Evolutionary conservation across 148 eudicot genomes (phyloP).

Genomic region (Amaranthus palmeri): DNA sequence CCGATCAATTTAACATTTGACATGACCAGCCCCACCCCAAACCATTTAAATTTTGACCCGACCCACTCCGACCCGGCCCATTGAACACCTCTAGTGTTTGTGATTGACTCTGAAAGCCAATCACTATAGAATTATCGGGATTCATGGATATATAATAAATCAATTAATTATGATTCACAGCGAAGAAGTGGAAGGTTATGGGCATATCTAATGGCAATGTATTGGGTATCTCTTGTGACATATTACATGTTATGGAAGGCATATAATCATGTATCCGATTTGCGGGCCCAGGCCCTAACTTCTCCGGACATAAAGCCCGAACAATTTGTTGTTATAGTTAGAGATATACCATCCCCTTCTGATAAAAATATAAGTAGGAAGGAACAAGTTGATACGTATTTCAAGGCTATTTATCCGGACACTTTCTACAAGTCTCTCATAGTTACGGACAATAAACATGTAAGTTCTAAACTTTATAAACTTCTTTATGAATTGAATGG

Average conservation of each 20-base stretch:
- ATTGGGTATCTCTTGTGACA: slow-evolving; percentile 70
- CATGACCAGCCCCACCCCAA: no score
- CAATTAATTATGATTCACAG: slow-evolving; percentile 33
- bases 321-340: slow-evolving; percentile 72
- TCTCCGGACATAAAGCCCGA: slow-evolving; percentile 53
- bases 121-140: no score
- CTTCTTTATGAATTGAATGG: no score
- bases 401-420: slow-evolving; percentile 66
- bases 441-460: slow-evolving; percentile 72
- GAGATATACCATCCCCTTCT: slow-evolving; percentile 63
- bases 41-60: no score
- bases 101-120: no score
- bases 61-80: no score
- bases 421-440: slow-evolving; percentile 65
- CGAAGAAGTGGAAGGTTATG: slow-evolving; percentile 50
- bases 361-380: slow-evolving; percentile 52
- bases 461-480: slow-evolving; percentile 24
- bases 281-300: slow-evolving; percentile 66
- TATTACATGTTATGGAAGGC: slow-evolving; percentile 76
- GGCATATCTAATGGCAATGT: slow-evolving; percentile 57
- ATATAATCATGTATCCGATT: slow-evolving; percentile 62
- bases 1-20: no score
- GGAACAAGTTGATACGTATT: slow-evolving; percentile 72
- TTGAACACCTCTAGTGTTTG: no score
- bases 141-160: no score